A percentile compares a stretch with the other conserved stretches of the same genome.
Conservation (phyloP, 495 filamentous ascomycete species). For the Daldinia loculata region DNA sequence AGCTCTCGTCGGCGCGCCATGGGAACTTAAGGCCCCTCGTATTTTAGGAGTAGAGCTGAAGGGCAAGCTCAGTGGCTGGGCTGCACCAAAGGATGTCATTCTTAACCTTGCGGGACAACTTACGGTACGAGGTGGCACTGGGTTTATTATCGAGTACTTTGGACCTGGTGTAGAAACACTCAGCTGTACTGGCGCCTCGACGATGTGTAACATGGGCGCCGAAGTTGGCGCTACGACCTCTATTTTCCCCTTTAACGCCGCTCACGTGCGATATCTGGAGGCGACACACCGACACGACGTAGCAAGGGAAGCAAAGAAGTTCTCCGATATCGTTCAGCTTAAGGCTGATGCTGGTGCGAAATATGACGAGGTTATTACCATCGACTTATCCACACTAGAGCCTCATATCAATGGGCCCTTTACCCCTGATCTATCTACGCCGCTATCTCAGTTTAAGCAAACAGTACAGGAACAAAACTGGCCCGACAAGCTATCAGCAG, state of each 20-base stretch:
- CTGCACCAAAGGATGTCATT: conserved; percentile 94
- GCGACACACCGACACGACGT: conserved; percentile 82
- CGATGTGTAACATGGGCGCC: conserved; percentile 87
- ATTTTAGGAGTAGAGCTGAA: conserved; percentile 86
- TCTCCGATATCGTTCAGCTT: conserved; percentile 54
- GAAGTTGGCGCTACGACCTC: conserved; percentile 98
- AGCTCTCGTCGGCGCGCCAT: conserved; percentile 93
- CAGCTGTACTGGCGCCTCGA: conserved; percentile 86
- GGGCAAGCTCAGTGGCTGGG: conserved; percentile 87
- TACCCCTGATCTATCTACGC: conserved; percentile 93
- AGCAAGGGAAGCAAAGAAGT: conserved; percentile 65
- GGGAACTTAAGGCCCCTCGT: conserved; percentile 95
- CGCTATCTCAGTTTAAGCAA: conserved; percentile 85
- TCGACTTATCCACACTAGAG: conserved; percentile 88
- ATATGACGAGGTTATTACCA: conserved; percentile 92
- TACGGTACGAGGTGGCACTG: conserved; percentile 94
- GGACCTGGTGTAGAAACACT: conserved; percentile 89
- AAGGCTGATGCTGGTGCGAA: conserved; percentile 78
- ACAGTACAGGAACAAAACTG: conserved; percentile 84
- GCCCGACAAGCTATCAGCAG: conserved; percentile 89
- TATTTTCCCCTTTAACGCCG: conserved; percentile 72
- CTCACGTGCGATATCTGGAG: conserved; percentile 73
- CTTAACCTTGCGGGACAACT: conserved; percentile 86
- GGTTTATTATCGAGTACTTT: conserved; percentile 90
- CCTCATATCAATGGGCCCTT: conserved; percentile 98